Conservation (phyloP, 176 grass and related monocot species). For the Phyllostachys edulis region DNA sequence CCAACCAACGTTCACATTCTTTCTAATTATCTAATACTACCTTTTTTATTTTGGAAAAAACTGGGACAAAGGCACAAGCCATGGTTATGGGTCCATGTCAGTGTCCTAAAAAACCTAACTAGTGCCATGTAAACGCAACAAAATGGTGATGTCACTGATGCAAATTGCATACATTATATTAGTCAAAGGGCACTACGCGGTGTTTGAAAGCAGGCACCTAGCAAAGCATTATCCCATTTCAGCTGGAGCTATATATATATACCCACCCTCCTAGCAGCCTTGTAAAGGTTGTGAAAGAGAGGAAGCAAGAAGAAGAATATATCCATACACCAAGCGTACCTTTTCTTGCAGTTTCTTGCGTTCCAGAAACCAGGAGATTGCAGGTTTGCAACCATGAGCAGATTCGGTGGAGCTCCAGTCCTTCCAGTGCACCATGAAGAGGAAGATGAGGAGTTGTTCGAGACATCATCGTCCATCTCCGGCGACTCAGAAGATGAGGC, state of each 20-base stretch:
- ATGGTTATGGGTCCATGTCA: constrained; percentile 11
- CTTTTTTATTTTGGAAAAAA: background rate
- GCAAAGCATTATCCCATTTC: constrained; percentile 40
- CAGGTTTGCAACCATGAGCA: constrained; percentile 19
- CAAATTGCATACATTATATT: constrained; percentile 9
- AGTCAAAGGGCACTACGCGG: constrained; percentile 43
- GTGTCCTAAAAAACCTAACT: constrained; percentile 29
- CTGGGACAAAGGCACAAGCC: background rate
- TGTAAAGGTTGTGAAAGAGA: constrained; percentile 31
- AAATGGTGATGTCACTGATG: constrained; percentile 29
- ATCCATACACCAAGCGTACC: constrained; percentile 11
- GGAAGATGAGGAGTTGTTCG: constrained; percentile 51
- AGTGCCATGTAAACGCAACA: constrained; percentile 1
- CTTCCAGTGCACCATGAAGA: constrained; percentile 42
- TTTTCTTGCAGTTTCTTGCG: constrained; percentile 1
- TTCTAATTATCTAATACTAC: background rate
- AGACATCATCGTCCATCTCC: constrained; percentile 65
- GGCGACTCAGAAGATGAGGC: constrained; percentile 40
- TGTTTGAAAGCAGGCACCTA: constrained; percentile 30
- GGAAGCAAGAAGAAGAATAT: constrained; percentile 23
- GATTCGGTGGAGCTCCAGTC: constrained; percentile 23
- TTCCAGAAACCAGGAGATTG: background rate
- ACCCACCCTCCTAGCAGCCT: background rate
- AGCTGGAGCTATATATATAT: constrained; percentile 30
- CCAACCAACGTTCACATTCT: constrained; percentile 36